Evolutionary conservation across 1,139 yeast genomes (phyloP), one percentile per base, ranked within the genome.

Genomic region (Candida sp.): DNA sequence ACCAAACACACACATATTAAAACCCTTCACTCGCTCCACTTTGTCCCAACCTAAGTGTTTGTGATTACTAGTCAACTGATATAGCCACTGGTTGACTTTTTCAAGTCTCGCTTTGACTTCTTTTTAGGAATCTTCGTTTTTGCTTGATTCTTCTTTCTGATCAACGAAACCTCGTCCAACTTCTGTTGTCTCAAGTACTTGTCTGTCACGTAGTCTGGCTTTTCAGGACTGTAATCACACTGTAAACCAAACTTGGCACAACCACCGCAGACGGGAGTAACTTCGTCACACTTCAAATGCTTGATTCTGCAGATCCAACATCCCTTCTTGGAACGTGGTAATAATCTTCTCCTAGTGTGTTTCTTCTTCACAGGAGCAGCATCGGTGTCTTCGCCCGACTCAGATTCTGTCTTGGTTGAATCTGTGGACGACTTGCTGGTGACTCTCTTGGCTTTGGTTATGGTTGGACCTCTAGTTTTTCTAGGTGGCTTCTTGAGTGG

Each of bases 231-330:
- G 55, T 75, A 77, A 61, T 77, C 82, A 61, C 82, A 77, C 27
- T 60, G 65, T 46, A 77, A 70, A n/a, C 80, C 79, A 58, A 73
- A 75, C 49, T 72, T 73, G 4, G 55, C 47, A 59, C 82, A 77
- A 46, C 72, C 68, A 9, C 72, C 59, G 58, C 82, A 77, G 9
- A 57, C 57, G 0, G 82, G 82, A 54, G 70, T 66, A 3, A 48
- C 50, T 56, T 77, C 82, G 56, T 77, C 80, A 59, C 82, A 77
- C 59, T 77, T 77, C 55, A 78, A 67, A 60, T 78, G 83, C 58
- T 79, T 78, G 51, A 78, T 74, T 48, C 83, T 68, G 57, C 84
- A 80, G 47, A 76, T 74, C 80, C 79, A 79, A 58, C 84, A 79
- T 0, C 83, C 84, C 39, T 65, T 71, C 50, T 72, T 74, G 5